Percentiles rank a stretch among this genome's conserved stretches.
Conservation (phyloP, 495 filamentous ascomycete species). For the Penicillium manginii region DNA sequence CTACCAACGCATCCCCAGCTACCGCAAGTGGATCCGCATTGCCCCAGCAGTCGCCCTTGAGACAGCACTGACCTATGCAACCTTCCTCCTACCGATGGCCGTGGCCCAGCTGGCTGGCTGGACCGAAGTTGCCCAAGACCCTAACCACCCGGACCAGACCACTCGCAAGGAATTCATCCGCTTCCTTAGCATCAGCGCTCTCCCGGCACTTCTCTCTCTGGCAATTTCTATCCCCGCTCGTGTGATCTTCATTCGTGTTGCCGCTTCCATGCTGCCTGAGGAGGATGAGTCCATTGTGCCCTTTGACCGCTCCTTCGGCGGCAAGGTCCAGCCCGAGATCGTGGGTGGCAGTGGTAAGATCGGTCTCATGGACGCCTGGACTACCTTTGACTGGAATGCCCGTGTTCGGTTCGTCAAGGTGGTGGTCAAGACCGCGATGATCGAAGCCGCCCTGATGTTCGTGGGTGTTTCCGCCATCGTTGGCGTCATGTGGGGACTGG, state of each 20-base stretch:
- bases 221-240: constrained; percentile 63
- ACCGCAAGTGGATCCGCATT: constrained; percentile 50
- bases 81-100: constrained; percentile 44
- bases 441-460: constrained; percentile 46
- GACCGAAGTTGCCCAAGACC: constrained; percentile 21
- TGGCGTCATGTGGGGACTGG: constrained; percentile 24
- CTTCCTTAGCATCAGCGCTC: constrained; percentile 35
- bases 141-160: constrained; percentile 20
- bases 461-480: constrained; percentile 46
- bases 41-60: constrained; percentile 54
- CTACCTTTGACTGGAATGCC: constrained; percentile 66
- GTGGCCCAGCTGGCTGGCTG: constrained; percentile 34
- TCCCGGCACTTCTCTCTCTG: constrained; percentile 43
- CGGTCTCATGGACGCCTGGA: constrained; percentile 72
- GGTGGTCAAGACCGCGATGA: constrained; percentile 64
- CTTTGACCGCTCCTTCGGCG: constrained; percentile 73
- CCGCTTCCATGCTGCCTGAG: constrained; percentile 72
- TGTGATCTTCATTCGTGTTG: constrained; percentile 68
- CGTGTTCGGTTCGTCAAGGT: constrained; percentile 69
- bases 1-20: constrained; percentile 53
- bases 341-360: constrained; percentile 71
- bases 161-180: constrained; percentile 27
- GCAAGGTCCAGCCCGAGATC: constrained; percentile 61
- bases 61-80: constrained; percentile 35
- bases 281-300: constrained; percentile 72